phyloP scores from a whole-genome alignment of 345 rosid species.

The Pistacia atlantica region DNA sequence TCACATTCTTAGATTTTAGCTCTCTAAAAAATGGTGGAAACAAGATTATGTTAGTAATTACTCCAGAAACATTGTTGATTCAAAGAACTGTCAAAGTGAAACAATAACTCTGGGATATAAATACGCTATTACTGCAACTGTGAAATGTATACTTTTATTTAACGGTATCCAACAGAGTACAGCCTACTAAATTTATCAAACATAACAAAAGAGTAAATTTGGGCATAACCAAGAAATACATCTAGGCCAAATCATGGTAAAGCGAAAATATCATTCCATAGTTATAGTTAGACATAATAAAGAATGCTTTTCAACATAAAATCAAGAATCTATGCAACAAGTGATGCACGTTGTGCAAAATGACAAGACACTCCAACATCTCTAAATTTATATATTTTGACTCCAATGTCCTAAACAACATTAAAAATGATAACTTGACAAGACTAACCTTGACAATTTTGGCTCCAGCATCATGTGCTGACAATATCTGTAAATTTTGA shows the following conservation, averaged over 20 bases:
- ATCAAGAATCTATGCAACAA: not conserved
- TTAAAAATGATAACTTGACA: not conserved
- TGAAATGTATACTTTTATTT: not conserved
- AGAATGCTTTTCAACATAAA: no score
- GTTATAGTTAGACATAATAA: no score
- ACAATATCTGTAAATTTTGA: constrained; percentile 42
- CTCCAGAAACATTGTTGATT: not conserved
- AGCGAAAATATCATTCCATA: not conserved
- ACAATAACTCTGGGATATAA: not conserved
- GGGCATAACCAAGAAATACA: not conserved
- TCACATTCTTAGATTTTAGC: no score
- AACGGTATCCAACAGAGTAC: not conserved
- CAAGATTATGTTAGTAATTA: not conserved
- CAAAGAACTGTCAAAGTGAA: not conserved
- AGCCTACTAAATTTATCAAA: not conserved
- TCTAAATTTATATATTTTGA: not conserved
- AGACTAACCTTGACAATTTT: constrained; percentile 53
- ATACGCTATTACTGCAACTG: no score
- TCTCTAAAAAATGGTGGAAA: not conserved
- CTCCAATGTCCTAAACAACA: not conserved
- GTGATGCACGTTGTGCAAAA: not conserved
- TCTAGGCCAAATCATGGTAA: not conserved
- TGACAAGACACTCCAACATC: not conserved
- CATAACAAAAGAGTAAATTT: not conserved
- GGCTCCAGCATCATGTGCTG: constrained; percentile 57